phyloP scores from a whole-genome alignment of 2,329 filamentous ascomycete species.

The Penicillium sp. region DNA sequence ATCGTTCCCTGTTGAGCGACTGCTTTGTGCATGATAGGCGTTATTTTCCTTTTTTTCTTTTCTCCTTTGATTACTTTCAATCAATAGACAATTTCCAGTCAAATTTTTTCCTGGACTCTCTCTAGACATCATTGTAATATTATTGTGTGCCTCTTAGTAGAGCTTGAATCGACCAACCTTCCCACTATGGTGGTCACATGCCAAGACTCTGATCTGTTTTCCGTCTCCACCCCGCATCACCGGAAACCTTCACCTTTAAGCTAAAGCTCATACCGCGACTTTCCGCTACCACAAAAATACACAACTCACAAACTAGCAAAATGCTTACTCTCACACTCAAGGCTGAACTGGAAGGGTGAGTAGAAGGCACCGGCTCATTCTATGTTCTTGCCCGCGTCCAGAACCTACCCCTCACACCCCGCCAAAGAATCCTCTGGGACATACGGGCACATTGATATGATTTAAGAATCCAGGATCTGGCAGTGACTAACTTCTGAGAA shows the following conservation, averaged over 20 bases:
- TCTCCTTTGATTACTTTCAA: slow-evolving; percentile 19
- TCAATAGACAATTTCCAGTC: slow-evolving; percentile 23
- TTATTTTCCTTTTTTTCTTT: slow-evolving; percentile 22
- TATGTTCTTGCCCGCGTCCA: background rate
- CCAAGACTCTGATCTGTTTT: slow-evolving; percentile 33
- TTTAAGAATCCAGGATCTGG: background rate
- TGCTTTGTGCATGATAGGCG: slow-evolving; percentile 37
- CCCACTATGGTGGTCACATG: slow-evolving; percentile 25
- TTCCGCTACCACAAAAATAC: slow-evolving; percentile 5
- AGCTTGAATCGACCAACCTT: background rate
- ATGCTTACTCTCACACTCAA: slow-evolving; percentile 50
- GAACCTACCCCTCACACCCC: slow-evolving; percentile 19
- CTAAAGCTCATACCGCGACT: slow-evolving; percentile 13
- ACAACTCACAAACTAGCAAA: slow-evolving; percentile 17
- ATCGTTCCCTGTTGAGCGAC: slow-evolving; percentile 26
- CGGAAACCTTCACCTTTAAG: slow-evolving; percentile 20
- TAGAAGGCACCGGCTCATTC: background rate
- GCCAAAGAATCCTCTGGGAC: slow-evolving; percentile 14
- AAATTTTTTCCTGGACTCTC: background rate
- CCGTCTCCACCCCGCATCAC: slow-evolving; percentile 35
- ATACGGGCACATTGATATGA: slow-evolving; percentile 7
- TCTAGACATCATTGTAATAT: background rate
- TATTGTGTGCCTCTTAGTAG: background rate
- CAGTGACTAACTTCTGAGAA: slow-evolving; percentile 19
- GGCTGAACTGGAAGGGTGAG: slow-evolving; percentile 48